These are phyloP conservation scores for Taiwanofungus camphoratus DNA, from an alignment of 1,284 basidiomycete species.

Conservation along the genomic window DNA sequence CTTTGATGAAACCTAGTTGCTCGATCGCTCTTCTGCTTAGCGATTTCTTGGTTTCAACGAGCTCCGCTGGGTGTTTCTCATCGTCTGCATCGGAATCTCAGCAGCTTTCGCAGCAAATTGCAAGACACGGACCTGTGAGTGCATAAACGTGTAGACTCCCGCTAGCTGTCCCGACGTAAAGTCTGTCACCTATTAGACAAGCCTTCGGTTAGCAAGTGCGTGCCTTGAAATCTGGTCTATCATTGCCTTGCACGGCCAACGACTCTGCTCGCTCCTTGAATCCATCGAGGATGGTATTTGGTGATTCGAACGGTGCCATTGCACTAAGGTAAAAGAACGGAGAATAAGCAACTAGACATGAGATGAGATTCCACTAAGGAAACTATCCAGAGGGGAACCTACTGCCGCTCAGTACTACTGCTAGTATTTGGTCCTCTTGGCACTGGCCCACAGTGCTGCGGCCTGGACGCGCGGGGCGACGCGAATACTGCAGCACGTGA, in stretches of 20 bases:
- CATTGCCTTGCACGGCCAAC: conserved; percentile 43
- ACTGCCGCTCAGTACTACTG: too few species aligned
- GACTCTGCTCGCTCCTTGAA: conserved; percentile 46
- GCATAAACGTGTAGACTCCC: conserved; percentile 69
- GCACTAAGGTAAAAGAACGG: too few species aligned
- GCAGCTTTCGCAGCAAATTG: not conserved
- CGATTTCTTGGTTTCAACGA: conserved; percentile 61
- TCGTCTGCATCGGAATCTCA: conserved; percentile 21
- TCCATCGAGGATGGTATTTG: conserved; percentile 33
- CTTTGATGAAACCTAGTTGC: conserved; percentile 79
- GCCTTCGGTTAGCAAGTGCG: conserved; percentile 6
- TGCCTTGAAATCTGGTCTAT: not conserved
- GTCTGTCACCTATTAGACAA: conserved; percentile 52
- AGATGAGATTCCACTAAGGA: too few species aligned
- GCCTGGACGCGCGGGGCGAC: too few species aligned
- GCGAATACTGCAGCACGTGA: too few species aligned
- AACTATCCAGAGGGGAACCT: too few species aligned
- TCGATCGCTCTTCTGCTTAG: conserved; percentile 66
- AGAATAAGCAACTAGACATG: too few species aligned
- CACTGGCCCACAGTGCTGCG: too few species aligned
- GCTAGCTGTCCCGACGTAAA: conserved; percentile 72
- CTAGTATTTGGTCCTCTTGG: too few species aligned
- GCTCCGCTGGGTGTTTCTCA: conserved; percentile 35
- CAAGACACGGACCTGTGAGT: conserved; percentile 31
- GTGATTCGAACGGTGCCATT: conserved; percentile 42